phyloP scores from a whole-genome alignment of 108 stramenopile genomes.

The Pseudonitzschia multistriata region DNA sequence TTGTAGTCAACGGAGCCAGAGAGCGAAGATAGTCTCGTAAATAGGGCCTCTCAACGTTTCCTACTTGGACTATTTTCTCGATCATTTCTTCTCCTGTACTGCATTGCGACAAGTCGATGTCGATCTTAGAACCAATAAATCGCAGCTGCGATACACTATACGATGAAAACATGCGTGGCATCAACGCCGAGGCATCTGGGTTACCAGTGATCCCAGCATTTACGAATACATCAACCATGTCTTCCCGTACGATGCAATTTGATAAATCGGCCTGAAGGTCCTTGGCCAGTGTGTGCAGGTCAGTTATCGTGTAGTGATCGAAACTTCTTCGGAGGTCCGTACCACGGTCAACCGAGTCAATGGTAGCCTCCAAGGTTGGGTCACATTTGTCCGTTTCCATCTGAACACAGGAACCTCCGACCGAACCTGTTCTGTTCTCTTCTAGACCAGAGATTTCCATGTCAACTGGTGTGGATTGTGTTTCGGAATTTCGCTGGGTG shows the following conservation, averaged over 20 bases:
- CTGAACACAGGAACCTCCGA: too few relatives aligned
- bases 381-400: neutral
- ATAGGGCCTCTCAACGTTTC: slow-evolving; percentile 29
- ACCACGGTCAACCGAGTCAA: neutral
- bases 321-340: slow-evolving; percentile 2
- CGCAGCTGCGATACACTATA: slow-evolving; percentile 40
- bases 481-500: too few relatives aligned
- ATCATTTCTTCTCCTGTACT: slow-evolving; percentile 30
- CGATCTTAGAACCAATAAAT: slow-evolving; percentile 27
- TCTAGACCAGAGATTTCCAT: neutral
- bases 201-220: slow-evolving; percentile 11
- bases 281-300: slow-evolving; percentile 27
- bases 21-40: slow-evolving; percentile 38
- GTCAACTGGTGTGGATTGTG: too few relatives aligned
- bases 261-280: slow-evolving; percentile 32
- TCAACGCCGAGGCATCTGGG: neutral
- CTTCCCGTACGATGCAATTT: slow-evolving; percentile 30
- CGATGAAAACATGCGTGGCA: slow-evolving; percentile 10
- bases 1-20: slow-evolving; percentile 34
- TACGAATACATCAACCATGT: slow-evolving; percentile 28
- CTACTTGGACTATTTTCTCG: slow-evolving; percentile 10
- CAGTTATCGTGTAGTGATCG: slow-evolving; percentile 17
- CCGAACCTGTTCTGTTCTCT: neutral
- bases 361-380: neutral
- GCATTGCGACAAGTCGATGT: slow-evolving; percentile 30